phyloP scores from a whole-genome alignment of 1,284 basidiomycete species.

The Cryptococcus jaspeensis region DNA sequence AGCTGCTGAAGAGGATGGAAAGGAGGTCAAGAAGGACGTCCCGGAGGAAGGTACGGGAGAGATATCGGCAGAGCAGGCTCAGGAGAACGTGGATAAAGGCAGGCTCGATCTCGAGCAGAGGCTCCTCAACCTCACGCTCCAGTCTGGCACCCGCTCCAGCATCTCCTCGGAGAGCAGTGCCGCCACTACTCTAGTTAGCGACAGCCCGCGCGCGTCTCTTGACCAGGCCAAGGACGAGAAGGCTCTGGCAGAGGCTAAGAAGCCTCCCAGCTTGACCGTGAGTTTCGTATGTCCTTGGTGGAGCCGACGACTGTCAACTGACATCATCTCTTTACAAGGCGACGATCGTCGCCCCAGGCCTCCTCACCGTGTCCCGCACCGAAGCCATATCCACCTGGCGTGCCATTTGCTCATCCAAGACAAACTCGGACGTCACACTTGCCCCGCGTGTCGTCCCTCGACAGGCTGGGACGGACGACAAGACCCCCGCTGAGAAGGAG shows the following conservation, averaged over 20 bases:
- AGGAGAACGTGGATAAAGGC: conserved; percentile 18
- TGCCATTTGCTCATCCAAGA: conserved; percentile 30
- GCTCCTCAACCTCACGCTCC: conserved; percentile 27
- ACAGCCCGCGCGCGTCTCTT: conserved; percentile 22
- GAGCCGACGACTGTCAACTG: not conserved
- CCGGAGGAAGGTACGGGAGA: conserved; percentile 1
- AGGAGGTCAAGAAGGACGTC: conserved; percentile 7
- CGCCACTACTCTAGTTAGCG: conserved; percentile 1
- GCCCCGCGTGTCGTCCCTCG: conserved; percentile 18
- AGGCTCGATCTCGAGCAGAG: conserved; percentile 29
- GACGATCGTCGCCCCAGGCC: conserved; percentile 55
- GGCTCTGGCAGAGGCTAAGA: conserved; percentile 22
- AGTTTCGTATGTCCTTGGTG: conserved; percentile 9
- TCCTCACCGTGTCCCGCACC: conserved; percentile 50
- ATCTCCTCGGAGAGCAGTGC: conserved; percentile 1
- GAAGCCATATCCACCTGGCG: conserved; percentile 53
- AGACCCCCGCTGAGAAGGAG: not conserved
- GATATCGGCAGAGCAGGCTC: conserved; percentile 15
- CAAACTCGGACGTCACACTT: conserved; percentile 7
- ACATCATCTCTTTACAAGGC: conserved; percentile 23
- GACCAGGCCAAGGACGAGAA: conserved; percentile 31
- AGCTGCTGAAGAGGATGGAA: conserved; percentile 6
- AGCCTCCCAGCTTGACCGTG: conserved; percentile 49
- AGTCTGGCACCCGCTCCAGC: conserved; percentile 16
- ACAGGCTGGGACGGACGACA: conserved; percentile 6